Conservation (phyloP, 2,329 filamentous ascomycete species). For the Magnaporthiopsis incrustans region DNA sequence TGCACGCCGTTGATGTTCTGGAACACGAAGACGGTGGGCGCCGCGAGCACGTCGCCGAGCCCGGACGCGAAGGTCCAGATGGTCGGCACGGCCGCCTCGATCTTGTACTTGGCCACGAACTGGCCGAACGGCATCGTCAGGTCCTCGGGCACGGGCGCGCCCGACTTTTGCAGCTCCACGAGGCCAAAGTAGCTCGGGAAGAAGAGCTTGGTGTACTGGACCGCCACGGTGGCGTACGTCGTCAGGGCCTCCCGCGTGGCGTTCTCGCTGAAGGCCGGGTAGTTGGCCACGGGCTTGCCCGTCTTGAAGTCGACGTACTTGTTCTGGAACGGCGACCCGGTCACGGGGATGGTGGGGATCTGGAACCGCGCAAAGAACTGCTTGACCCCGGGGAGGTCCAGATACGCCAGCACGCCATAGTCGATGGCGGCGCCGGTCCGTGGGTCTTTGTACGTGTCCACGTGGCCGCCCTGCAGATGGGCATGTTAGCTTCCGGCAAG, state of each 20-base stretch:
- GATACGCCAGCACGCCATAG: conserved; percentile 26
- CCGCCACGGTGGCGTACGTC: conserved; percentile 11
- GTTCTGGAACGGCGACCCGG: conserved; percentile 13
- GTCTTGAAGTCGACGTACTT: conserved; percentile 25
- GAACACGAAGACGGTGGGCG: conserved; percentile 33
- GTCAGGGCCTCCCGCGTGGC: conserved; percentile 13
- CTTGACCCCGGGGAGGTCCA: conserved; percentile 22
- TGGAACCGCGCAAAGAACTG: conserved; percentile 34
- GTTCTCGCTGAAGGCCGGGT: conserved; percentile 11
- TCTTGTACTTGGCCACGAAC: conserved; percentile 35
- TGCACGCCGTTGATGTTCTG: conserved; percentile 24
- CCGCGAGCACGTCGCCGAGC: conserved; percentile 30
- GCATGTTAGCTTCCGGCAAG: background rate
- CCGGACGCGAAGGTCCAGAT: conserved; percentile 30
- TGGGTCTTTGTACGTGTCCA: conserved; percentile 35
- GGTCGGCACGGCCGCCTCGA: conserved; percentile 28
- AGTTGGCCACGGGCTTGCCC: conserved; percentile 20
- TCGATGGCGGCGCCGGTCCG: conserved; percentile 21
- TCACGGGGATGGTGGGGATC: conserved; percentile 15
- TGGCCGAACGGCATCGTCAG: conserved; percentile 35
- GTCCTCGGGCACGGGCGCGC: conserved; percentile 30
- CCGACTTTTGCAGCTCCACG: conserved; percentile 22
- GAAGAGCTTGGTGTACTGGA: conserved; percentile 21
- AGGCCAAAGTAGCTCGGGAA: conserved; percentile 23
- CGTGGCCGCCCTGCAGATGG: conserved; percentile 25